These are phyloP conservation scores for Auricularia sp. DNA, from an alignment of 768 basidiomycete species.

Conservation along the genomic window DNA sequence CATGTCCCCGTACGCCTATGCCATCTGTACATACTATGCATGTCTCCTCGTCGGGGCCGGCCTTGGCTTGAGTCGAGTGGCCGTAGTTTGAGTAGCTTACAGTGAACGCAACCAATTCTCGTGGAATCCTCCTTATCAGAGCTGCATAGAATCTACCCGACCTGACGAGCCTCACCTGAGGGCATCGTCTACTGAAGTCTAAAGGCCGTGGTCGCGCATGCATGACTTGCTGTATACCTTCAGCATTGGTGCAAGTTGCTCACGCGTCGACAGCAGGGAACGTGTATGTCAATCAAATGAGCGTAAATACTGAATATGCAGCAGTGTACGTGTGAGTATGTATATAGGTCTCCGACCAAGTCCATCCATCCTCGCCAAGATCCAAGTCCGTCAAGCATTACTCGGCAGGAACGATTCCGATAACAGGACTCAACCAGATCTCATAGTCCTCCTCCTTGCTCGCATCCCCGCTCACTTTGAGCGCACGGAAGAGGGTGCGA, in stretches of 20 bases:
- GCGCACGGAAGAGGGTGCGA: conserved; percentile 31
- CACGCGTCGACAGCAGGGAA: too few relatives aligned
- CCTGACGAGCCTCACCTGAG: too few relatives aligned
- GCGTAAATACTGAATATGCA: too few relatives aligned
- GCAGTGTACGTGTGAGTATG: too few relatives aligned
- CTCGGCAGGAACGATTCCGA: conserved; percentile 12
- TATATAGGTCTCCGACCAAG: too few relatives aligned
- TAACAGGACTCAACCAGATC: conserved; percentile 27
- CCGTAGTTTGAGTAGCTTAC: too few relatives aligned
- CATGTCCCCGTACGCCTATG: not conserved
- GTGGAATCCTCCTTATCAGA: not conserved
- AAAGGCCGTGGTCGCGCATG: too few relatives aligned
- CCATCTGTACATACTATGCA: not conserved
- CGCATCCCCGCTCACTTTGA: conserved; percentile 36
- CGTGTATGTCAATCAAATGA: too few relatives aligned
- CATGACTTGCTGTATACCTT: too few relatives aligned
- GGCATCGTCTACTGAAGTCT: too few relatives aligned
- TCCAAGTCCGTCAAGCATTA: not conserved
- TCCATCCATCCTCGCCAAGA: not conserved
- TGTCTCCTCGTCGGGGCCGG: not conserved
- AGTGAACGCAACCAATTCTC: not conserved
- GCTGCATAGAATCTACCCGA: not conserved
- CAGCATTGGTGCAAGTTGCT: too few relatives aligned
- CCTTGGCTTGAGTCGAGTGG: not conserved
- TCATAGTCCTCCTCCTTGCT: conserved; percentile 34